Conservation (phyloP, 192 early-diverging fungal species). For the Martensiomyces pterosporus region DNA sequence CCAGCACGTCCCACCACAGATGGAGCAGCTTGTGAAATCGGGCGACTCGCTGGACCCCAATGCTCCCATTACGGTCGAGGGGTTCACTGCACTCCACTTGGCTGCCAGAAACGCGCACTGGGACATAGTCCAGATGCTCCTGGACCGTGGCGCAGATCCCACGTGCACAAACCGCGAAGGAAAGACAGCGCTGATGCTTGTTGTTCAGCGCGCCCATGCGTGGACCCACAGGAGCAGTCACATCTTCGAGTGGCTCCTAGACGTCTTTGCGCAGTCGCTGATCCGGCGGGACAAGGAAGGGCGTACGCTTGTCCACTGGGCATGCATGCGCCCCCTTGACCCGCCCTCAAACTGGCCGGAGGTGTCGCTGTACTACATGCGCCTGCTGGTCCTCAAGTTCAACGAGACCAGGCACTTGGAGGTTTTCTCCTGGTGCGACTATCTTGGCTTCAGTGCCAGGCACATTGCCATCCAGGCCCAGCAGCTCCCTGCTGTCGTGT, state of each 20-base stretch:
- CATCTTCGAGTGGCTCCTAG: constrained; percentile 33
- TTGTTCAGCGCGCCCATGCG: constrained; percentile 6
- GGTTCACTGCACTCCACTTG: no score
- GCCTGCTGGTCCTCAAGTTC: constrained; percentile 8
- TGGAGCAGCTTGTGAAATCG: constrained; percentile 13
- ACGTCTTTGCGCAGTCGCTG: constrained; percentile 14
- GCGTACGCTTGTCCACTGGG: constrained; percentile 41
- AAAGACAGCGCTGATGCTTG: constrained; percentile 42
- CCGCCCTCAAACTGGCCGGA: constrained; percentile 4
- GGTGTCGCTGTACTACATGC: constrained; percentile 19
- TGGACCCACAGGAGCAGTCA: constrained; percentile 15
- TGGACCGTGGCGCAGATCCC: constrained; percentile 24
- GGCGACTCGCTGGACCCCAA: constrained; percentile 13
- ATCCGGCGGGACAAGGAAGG: constrained; percentile 27
- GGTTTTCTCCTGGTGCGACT: constrained; percentile 29
- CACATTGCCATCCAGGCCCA: constrained; percentile 9
- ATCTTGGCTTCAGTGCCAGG: constrained; percentile 18
- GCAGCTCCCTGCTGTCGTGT: background rate
- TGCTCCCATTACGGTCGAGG: constrained; percentile 5
- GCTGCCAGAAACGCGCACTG: constrained; percentile 29
- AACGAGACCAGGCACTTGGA: constrained; percentile 5
- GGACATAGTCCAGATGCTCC: constrained; percentile 31
- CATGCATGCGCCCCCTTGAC: constrained; percentile 10
- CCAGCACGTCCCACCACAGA: constrained; percentile 5
- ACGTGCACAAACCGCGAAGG: constrained; percentile 15